These are phyloP conservation scores for Yamadazyma tumulicola DNA, from an alignment of 805 yeast genomes.

Conservation along the genomic window DNA sequence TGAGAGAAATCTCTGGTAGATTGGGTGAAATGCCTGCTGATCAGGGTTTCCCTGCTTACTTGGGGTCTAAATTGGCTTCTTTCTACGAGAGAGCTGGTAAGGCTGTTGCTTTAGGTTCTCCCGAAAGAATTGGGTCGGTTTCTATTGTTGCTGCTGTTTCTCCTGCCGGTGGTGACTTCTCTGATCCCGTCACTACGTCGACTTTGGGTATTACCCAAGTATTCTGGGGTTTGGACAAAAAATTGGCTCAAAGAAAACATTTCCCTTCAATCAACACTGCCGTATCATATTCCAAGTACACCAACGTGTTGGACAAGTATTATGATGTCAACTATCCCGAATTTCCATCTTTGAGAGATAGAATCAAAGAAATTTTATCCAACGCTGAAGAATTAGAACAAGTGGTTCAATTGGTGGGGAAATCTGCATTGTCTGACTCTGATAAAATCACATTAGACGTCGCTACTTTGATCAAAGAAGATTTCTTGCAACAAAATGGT, in stretches of 20 bases:
- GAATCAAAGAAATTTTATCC: constrained; percentile 89
- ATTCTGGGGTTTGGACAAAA: constrained; percentile 99
- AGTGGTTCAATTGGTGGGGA: constrained; percentile 98
- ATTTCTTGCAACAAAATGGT: constrained; percentile 98
- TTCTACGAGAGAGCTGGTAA: constrained; percentile 99
- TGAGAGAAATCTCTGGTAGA: constrained; percentile 99
- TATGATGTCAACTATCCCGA: constrained; percentile 87
- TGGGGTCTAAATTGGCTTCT: constrained; percentile 98
- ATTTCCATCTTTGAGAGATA: constrained; percentile 85
- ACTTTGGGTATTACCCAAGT: constrained; percentile 99
- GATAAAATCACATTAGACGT: constrained; percentile 97
- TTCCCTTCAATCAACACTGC: constrained; percentile 98
- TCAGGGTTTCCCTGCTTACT: constrained; percentile 99
- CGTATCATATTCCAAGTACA: constrained; percentile 95
- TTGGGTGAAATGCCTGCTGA: constrained; percentile 99
- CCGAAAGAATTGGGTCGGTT: constrained; percentile 94
- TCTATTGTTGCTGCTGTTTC: constrained; percentile 99
- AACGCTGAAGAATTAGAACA: constrained; percentile 98
- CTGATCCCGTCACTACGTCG: constrained; percentile 98
- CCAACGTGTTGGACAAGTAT: constrained; percentile 78
- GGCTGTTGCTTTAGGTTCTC: constrained; percentile 92
- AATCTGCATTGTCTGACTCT: constrained; percentile 92
- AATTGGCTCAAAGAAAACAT: constrained; percentile 98
- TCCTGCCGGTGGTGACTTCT: constrained; percentile 99
- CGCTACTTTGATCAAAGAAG: constrained; percentile 88